Conservation (phyloP, 306 rosid genomes). For the Boehmeria nivea region DNA sequence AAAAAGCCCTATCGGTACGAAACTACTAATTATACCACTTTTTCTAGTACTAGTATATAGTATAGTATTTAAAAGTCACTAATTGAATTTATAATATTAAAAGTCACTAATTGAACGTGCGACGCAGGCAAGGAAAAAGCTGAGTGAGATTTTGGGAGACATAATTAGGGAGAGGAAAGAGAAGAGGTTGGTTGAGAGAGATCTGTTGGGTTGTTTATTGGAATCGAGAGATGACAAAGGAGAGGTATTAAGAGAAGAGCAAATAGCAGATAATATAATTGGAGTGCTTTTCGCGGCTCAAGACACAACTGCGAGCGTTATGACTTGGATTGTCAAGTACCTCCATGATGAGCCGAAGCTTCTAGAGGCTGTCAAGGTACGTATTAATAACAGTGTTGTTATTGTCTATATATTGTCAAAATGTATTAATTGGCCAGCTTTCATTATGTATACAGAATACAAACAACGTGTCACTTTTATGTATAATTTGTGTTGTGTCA, state of each 20-base stretch:
- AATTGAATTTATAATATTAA: no score
- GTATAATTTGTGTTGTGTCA: no score
- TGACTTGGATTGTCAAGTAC: constrained; percentile 87
- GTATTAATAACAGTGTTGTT: not conserved
- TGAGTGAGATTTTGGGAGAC: constrained; percentile 48
- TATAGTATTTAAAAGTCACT: no score
- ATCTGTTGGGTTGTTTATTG: constrained; percentile 59
- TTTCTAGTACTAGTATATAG: not conserved
- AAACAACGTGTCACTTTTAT: no score
- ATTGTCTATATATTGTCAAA: not conserved
- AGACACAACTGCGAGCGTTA: constrained; percentile 87
- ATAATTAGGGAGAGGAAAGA: constrained; percentile 64
- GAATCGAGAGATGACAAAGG: constrained; percentile 53
- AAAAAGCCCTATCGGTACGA: constrained; percentile 59
- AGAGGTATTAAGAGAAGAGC: constrained; percentile 46
- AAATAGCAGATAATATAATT: constrained; percentile 79
- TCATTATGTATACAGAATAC: no score
- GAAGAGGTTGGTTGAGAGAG: constrained; percentile 42
- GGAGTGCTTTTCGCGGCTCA: constrained; percentile 94
- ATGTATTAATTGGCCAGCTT: not conserved
- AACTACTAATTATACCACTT: no score
- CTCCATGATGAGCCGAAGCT: constrained; percentile 71
- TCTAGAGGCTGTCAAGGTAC: constrained; percentile 74
- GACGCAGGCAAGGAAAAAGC: constrained; percentile 65
- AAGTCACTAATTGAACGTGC: not conserved